Evolutionary conservation across 2,329 filamentous ascomycete genomes (phyloP).

Genomic region (Verticillium tricorpus): DNA sequence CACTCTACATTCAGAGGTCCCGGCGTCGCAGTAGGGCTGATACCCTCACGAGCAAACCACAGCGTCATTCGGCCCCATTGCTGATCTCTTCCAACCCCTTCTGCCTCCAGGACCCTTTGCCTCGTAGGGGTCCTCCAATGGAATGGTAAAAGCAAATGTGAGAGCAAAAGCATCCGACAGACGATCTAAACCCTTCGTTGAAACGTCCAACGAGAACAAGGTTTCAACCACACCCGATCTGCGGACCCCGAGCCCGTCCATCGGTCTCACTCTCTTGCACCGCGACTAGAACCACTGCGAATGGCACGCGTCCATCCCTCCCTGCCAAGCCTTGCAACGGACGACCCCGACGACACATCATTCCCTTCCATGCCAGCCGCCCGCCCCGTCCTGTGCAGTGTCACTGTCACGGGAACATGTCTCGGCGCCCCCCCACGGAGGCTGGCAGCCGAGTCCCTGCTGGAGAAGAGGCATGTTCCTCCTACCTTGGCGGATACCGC

Average conservation of each 20-base stretch:
- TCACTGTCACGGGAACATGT: not conserved
- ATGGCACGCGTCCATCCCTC: not conserved
- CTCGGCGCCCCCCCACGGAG: not conserved
- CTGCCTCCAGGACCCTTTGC: not conserved
- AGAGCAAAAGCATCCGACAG: not conserved
- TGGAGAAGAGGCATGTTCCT: not conserved
- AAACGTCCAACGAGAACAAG: not conserved
- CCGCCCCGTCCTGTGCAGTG: not conserved
- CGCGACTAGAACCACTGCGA: not conserved
- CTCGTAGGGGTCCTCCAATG: not conserved
- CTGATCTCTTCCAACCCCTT: not conserved
- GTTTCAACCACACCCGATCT: not conserved
- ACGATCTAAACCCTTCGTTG: not conserved
- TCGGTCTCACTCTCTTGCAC: not conserved
- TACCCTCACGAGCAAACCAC: not conserved
- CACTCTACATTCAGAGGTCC: not conserved
- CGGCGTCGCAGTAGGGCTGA: not conserved
- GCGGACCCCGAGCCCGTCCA: not conserved
- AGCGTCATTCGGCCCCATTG: not conserved
- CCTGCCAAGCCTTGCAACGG: not conserved
- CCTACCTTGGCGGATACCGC: not conserved
- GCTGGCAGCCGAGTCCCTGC: not conserved
- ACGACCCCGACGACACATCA: not conserved
- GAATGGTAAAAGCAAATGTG: not conserved
- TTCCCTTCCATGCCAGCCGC: not conserved